Percentiles rank a stretch among this genome's conserved stretches.
phyloP scores from a whole-genome alignment of 371 early-diverging fungal species.

The Coemansia sp. region DNA sequence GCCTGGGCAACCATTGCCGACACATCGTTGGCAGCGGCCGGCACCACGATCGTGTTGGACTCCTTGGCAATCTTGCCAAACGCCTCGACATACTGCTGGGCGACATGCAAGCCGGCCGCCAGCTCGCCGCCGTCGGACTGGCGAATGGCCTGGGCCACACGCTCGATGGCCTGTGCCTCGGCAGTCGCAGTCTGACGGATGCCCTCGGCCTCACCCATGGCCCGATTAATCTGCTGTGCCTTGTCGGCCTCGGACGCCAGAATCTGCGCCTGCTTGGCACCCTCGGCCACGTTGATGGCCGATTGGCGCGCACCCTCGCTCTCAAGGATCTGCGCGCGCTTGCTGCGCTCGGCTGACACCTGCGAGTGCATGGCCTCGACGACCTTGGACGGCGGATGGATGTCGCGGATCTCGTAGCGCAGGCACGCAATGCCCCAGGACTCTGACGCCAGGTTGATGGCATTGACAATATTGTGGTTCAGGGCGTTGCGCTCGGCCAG shows the following conservation, averaged over 20 bases:
- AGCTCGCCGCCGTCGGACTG: constrained; percentile 68
- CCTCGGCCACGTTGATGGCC: constrained; percentile 97
- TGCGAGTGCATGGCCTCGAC: constrained; percentile 97
- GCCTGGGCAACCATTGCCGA: constrained; percentile 84
- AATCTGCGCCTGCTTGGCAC: constrained; percentile 88
- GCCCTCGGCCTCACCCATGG: constrained; percentile 86
- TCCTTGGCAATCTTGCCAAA: constrained; percentile 92
- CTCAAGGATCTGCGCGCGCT: constrained; percentile 96
- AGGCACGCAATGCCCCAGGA: constrained; percentile 97
- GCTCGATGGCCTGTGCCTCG: constrained; percentile 77
- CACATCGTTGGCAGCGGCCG: constrained; percentile 79
- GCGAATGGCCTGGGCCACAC: constrained; percentile 75
- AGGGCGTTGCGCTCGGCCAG: constrained; percentile 91
- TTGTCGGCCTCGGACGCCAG: constrained; percentile 93
- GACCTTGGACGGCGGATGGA: constrained; percentile 95
- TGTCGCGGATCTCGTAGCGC: constrained; percentile 93
- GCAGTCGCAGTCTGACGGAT: constrained; percentile 86
- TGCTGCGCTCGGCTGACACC: constrained; percentile 94
- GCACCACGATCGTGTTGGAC: constrained; percentile 90
- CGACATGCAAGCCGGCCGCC: constrained; percentile 90
- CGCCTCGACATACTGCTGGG: constrained; percentile 97
- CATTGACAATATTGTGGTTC: constrained; percentile 91
- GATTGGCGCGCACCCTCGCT: constrained; percentile 93
- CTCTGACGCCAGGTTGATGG: constrained; percentile 91
- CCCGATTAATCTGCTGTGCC: constrained; percentile 87